Base-by-base conservation (phyloP, 2,329 filamentous ascomycete species). In the Arthroderma sp. region DNA sequence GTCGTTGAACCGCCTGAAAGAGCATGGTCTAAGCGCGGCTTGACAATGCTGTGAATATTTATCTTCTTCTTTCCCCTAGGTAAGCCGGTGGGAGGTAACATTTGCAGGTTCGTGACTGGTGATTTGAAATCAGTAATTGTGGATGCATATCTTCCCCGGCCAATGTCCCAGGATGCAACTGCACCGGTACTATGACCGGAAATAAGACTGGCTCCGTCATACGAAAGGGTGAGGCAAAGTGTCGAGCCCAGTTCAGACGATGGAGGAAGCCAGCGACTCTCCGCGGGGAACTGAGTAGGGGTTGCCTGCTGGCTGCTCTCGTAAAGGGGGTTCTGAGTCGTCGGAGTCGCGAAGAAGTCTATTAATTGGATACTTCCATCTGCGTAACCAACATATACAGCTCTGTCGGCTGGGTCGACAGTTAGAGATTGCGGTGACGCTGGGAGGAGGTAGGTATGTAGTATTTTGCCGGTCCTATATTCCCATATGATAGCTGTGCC, bases 401-500 rank as follows among this genome's bases (percentile, higher is more conserved):
- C 86, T 43, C 89, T 77, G 51, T 89, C 82, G 48, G 81, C 86
- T 0, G 88, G 83, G 61, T 96, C 91, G 4, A 96, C 69, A 6
- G 77, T 69, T 31, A 89, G 61, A 54, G 82, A 87, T 29, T 82
- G 70, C 10, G 88, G 86, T 11, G 74, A 69, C n/a, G 74, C 71
- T 1, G 84, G 78, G 46, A 96, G 77, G 36, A 96, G 72, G 51
- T 93, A 78, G 3, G 87, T 96, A 37, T 88, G 78, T 46, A 96
- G 68, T 7, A 82, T 71, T 48, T 78, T 75, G 34, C 86, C 86
- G 0, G 78, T 84, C 50, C 80, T 78, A 60, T 93, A 93, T 65
- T 96, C 88, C 91, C 91, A 98, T 48, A 94, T 72, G 56, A 94
- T 81, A 54, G 86, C 86, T 5, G 86, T 91, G 64, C 85, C 88